These are phyloP conservation scores for Solanum sejunctum DNA, from an alignment of 257 asterid genomes.

Conservation along the genomic window DNA sequence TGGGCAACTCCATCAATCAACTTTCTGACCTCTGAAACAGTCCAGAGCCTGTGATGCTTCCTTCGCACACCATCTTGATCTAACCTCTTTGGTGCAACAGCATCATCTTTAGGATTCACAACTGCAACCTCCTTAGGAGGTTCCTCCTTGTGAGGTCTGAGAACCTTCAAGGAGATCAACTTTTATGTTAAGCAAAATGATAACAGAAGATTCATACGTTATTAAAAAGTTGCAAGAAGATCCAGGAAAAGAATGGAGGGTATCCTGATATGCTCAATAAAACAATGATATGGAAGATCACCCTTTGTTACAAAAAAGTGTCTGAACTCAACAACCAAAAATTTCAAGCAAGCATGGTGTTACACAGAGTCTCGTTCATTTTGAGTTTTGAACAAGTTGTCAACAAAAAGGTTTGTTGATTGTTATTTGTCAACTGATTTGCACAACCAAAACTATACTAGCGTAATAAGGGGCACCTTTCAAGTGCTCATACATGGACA, in stretches of 20 bases:
- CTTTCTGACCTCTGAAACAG: conserved; percentile 66
- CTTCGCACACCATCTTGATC: conserved; percentile 35
- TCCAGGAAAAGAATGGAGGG: not conserved
- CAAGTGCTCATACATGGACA: not conserved
- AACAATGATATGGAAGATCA: not conserved
- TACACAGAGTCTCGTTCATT: not conserved
- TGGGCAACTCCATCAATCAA: conserved; percentile 87
- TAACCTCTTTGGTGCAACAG: conserved; percentile 8
- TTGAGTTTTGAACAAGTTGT: not conserved
- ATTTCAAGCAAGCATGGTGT: not conserved
- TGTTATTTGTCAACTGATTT: not conserved
- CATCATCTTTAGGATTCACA: conserved; percentile 24
- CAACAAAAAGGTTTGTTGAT: not conserved
- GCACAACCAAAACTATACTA: not conserved
- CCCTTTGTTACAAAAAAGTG: not conserved
- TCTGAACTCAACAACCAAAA: not conserved
- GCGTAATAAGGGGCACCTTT: not conserved
- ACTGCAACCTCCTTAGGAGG: conserved; percentile 4
- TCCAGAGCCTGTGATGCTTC: conserved; percentile 85
- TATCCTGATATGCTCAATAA: not conserved
- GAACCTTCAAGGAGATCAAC: not conserved
- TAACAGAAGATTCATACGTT: not conserved
- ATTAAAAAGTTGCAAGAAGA: not conserved
- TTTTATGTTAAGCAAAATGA: not conserved
- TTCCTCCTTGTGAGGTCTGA: not conserved